Evolutionary conservation across 192 early-diverging fungal genomes (phyloP).

Genomic region (Pilaira anomala): DNA sequence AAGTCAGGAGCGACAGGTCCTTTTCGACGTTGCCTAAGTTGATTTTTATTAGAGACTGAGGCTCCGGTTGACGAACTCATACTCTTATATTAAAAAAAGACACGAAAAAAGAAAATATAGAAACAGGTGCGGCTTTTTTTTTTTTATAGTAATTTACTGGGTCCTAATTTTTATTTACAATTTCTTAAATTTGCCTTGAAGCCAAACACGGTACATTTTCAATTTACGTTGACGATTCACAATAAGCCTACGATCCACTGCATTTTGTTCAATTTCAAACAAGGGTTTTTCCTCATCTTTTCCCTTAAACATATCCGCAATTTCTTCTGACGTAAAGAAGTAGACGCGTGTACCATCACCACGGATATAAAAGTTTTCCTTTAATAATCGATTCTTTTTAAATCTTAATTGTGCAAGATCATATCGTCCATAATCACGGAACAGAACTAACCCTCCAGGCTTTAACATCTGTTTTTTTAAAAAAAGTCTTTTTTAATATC

Average conservation of each 20-base stretch:
- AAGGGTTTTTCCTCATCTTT: conserved; percentile 48
- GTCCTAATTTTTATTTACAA: background rate
- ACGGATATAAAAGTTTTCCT: conserved; percentile 95
- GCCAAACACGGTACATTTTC: conserved; percentile 98
- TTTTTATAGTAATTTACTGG: too few relatives aligned
- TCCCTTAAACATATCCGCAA: conserved; percentile 34
- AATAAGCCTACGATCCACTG: conserved; percentile 85
- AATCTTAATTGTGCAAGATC: conserved; percentile 97
- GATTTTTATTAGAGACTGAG: too few relatives aligned
- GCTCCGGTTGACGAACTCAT: too few relatives aligned
- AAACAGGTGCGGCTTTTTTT: too few relatives aligned
- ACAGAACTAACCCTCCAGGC: conserved; percentile 86
- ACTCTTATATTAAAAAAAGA: too few relatives aligned
- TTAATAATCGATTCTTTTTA: conserved; percentile 85
- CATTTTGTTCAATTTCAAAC: conserved; percentile 79
- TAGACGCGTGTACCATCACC: conserved; percentile 96
- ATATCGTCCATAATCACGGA: conserved; percentile 96
- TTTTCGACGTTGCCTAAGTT: too few relatives aligned
- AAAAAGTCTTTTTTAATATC: too few relatives aligned
- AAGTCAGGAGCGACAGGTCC: too few relatives aligned
- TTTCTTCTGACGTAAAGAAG: conserved; percentile 75
- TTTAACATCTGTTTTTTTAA: conserved; percentile 54
- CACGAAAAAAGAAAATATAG: too few relatives aligned
- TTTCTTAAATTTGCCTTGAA: conserved; percentile 95
- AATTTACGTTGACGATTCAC: conserved; percentile 89